Evolutionary conservation across 768 basidiomycete species (phyloP), one percentile per base, ranked within the genome.

Genomic region (Rubroboletus satanas): DNA sequence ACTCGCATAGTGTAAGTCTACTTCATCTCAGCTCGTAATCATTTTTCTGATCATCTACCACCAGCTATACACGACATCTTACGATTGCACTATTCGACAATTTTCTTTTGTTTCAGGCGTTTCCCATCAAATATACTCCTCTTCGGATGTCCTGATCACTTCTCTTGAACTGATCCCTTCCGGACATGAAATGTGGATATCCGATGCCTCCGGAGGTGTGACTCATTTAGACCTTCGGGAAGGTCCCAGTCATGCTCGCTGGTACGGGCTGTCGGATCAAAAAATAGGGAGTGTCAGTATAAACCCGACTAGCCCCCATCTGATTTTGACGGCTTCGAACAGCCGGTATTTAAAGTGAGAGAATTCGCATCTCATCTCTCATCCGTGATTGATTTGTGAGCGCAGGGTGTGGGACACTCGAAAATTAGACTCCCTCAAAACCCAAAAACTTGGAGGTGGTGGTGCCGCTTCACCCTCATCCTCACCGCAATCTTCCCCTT

Each of bases 121-220:
- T 32, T 89, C 91, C 3, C 75, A 74, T 26, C 88, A 93, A 67
- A 68, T 93, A 17, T 87, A 79, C 62, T 75, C 83, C 2, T 80
- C 79, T 18, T 53, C 64, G 11, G 83, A 84, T 2, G 80, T 68
- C 12, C 75, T 92, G 37, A 82, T 92, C 28, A 81, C 79, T n/a
- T 84, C 83, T 59, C 75, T 93, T 48, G 91, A 93, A 58, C 62
- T 90, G 12, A 70, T 81, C 0, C 82, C 85, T 0, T 73, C 74
- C 3, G 90, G 91, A 0, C 74, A 86, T 47, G 90, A 92, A 65
- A 81, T 93, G 79, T 93, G 91, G 91, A 78, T 93, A 50, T 88
- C 89, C 1, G 91, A 93, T 66, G 77, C 74, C 3, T 59, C 71
- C 7, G 91, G 91, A 15, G 86, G 89, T 23, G 75, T 83, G 5